Evolutionary conservation across 176 grass and related monocot genomes (phyloP), one percentile per base, ranked within the genome.

Genomic region (Saccharum officinarum): DNA sequence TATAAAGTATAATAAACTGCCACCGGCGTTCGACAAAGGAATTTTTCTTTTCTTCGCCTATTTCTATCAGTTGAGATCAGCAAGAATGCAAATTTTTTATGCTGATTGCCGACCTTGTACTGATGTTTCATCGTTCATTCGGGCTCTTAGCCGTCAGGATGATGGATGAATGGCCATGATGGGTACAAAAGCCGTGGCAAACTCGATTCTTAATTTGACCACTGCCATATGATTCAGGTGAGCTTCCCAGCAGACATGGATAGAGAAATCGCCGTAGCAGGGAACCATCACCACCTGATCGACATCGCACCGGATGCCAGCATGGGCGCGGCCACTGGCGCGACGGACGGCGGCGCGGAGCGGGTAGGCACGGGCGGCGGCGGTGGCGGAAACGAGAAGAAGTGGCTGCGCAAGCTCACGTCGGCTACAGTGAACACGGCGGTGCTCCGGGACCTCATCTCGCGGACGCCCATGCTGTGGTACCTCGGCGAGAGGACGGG

Each of bases 381-480:
- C 31, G 55, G 11, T 14, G 75, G 25, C 14, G 65, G 62, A 4
- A 28, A 20, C 5, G 65, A 70, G 12, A 75, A 52, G 65, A 75
- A 71, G 54, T 90, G 88, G 88, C 78, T 90, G 64, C 83, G 78
- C 17, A 90, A 90, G 88, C 83, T 90, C 41, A 86, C 83, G 54
- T 90, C 88, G 13, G 83, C 88, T 55, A 82, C 72, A 2, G 78
- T 85, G 77, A 90, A 90, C 72, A 77, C 45, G 61, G 65, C 78
- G 31, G 83, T 90, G 70, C 84, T 86, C 20, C 62, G 23, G 0
- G 83, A 82, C 72, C 78, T 90, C 23, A 86, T 89, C 88, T 73
- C 88, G 33, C 88, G 88, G 78, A 90, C 83, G 18, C 88, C 83
- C 45, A 86, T 82, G 83, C 72, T 90, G 33, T 90, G 83, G 83